Base-by-base conservation (phyloP, 345 rosid genomes). In the Kernera saxatilis region DNA sequence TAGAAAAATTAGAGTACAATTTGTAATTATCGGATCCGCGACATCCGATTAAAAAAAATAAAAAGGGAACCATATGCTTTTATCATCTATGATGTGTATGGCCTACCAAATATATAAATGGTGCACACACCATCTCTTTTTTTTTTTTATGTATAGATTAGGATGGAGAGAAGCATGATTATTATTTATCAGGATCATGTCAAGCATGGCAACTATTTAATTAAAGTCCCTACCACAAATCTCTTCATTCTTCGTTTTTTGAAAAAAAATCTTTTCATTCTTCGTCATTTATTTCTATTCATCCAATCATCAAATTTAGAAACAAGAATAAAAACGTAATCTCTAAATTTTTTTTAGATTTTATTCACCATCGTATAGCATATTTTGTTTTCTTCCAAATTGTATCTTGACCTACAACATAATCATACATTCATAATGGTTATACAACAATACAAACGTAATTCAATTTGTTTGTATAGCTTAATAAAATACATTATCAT, bases 201-300 rank as follows among this genome's bases (percentile, higher is more conserved):
- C 53, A 68, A 68, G 53, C 44, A 54, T 68, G 54, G 21, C 53
- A 68, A 68, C 41, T 41, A 54, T 68, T 41, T 54, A 19, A 68
- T 52, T 12, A 39, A 27, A 50, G 21, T 17, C 48, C 50, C 45
- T 26, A 66, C 27, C 71, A 51, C 49, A 25, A 25, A 66, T 25
- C 37, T 49, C 35, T 35, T 23, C 0, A 6, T 17, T 26, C 27
- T 37, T 50, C 35, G 23, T 65, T n/a, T n/a, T n/a, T n/a, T n/a
- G n/a, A n/a, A n/a, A n/a, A n/a, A n/a, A 25, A 25, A 66, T 25
- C 37, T 49, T 23, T 35, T 23, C 0, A 6, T 17, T 26, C 27
- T 37, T 50, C 35, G 23, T 65, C 70, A 49, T 49, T 61, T 35
- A 2, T 64, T 51, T 11, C n/a, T 37, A 66, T 37, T 51, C 27